Percentiles rank a stretch among this genome's conserved stretches.
These are phyloP conservation scores for Myriosclerotinia curreyana DNA, from an alignment of 2,329 filamentous ascomycete species.

Conservation along the genomic window DNA sequence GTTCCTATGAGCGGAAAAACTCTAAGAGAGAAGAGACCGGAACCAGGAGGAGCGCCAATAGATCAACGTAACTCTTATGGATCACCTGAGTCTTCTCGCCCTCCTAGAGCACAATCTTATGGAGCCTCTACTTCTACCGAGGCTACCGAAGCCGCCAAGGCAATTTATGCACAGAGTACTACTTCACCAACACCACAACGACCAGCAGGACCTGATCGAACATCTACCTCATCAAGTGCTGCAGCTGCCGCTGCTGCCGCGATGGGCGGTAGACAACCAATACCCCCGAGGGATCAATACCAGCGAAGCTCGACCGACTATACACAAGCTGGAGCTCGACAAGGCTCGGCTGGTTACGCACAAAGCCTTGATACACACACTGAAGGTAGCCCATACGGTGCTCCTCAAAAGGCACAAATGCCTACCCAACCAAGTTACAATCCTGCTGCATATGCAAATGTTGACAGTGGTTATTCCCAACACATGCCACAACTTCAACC, in stretches of 20 bases:
- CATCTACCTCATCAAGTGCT: constrained; percentile 50
- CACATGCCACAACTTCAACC: constrained; percentile 39
- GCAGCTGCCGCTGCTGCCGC: constrained; percentile 55
- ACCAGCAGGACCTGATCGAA: constrained; percentile 51
- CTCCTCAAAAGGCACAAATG: constrained; percentile 41
- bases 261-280: constrained; percentile 38
- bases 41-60: constrained; percentile 21
- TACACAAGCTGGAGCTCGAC: constrained; percentile 23
- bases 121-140: constrained; percentile 46
- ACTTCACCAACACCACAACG: constrained; percentile 46
- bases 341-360: constrained; percentile 29
- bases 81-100: constrained; percentile 32
- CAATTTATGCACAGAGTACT: constrained; percentile 54
- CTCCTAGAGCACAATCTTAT: constrained; percentile 40
- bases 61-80: constrained; percentile 36
- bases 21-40: constrained; percentile 33
- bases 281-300: constrained; percentile 33
- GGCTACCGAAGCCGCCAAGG: constrained; percentile 62
- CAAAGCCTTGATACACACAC: constrained; percentile 30
- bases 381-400: constrained; percentile 31
- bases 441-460: constrained; percentile 70
- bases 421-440: constrained; percentile 67
- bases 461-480: constrained; percentile 50
- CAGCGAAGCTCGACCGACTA: constrained; percentile 37
- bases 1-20: constrained; percentile 34